These are phyloP conservation scores for Fusarium domesticum DNA, from an alignment of 2,329 filamentous ascomycete species.

Conservation along the genomic window DNA sequence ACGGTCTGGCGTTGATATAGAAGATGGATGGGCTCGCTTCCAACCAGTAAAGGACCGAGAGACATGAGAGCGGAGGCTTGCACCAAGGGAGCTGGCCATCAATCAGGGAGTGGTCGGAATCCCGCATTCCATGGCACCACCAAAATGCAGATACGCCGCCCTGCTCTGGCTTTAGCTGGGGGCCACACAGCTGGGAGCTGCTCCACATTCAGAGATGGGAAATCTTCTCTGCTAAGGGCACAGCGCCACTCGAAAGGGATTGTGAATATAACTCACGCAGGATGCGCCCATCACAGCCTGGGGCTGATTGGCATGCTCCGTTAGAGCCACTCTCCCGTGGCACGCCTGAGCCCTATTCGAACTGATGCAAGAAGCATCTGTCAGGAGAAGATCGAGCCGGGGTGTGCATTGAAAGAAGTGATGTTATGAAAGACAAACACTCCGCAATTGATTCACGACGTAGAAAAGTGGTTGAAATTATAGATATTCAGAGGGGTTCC, in stretches of 20 bases:
- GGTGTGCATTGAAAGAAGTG: background rate
- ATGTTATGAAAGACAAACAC: too few relatives aligned
- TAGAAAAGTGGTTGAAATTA: too few relatives aligned
- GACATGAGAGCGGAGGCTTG: background rate
- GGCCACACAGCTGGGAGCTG: background rate
- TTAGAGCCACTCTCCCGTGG: background rate
- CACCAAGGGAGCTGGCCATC: background rate
- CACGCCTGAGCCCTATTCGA: background rate
- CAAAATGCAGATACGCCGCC: constrained; percentile 1
- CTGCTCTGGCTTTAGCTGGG: constrained; percentile 4
- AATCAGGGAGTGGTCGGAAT: constrained; percentile 2
- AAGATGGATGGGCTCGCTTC: background rate
- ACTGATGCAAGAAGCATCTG: background rate
- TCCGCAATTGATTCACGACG: too few relatives aligned
- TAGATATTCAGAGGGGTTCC: too few relatives aligned
- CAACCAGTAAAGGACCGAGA: constrained; percentile 17
- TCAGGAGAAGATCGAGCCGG: too few relatives aligned
- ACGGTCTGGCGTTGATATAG: constrained; percentile 28
- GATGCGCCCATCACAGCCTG: background rate
- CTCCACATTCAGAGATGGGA: background rate
- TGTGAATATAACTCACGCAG: background rate
- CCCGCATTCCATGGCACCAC: constrained; percentile 1
- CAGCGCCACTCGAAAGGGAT: background rate
- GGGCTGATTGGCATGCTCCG: background rate
- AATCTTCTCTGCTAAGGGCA: background rate